Evolutionary conservation across 2,329 filamentous ascomycete species (phyloP).

Genomic region (Sporothrix protearum): DNA sequence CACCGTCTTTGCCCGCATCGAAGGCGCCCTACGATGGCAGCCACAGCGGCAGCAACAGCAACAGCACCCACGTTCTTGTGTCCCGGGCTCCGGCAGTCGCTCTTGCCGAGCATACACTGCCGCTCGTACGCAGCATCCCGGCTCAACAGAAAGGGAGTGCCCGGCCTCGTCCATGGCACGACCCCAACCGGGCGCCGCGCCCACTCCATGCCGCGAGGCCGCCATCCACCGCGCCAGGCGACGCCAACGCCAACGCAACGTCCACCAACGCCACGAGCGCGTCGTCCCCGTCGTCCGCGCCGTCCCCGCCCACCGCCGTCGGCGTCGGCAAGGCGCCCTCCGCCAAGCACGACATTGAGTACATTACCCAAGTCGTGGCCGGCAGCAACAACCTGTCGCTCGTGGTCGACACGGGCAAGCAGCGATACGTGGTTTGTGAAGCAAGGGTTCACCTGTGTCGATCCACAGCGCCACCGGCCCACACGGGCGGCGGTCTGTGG

Average conservation of each 20-base stretch:
- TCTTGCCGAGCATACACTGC: slow-evolving; percentile 20
- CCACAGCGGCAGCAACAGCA: slow-evolving; percentile 5
- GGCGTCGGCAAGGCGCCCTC: slow-evolving; percentile 16
- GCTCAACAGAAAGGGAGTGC: not conserved
- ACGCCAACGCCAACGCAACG: not conserved
- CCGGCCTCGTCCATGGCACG: not conserved
- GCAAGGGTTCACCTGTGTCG: slow-evolving; percentile 32
- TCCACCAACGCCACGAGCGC: not conserved
- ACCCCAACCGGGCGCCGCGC: not conserved
- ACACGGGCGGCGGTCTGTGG: slow-evolving; percentile 29
- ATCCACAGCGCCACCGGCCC: slow-evolving; percentile 27
- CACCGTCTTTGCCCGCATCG: not conserved
- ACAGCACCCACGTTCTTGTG: not conserved
- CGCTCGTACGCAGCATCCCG: slow-evolving; percentile 11
- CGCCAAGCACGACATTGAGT: slow-evolving; percentile 32
- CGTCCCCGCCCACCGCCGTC: not conserved
- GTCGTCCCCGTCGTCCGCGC: not conserved
- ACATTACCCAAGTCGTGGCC: slow-evolving; percentile 33
- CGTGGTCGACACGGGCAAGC: slow-evolving; percentile 36
- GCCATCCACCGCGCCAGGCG: not conserved
- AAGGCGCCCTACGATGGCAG: not conserved
- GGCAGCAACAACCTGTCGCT: slow-evolving; percentile 32
- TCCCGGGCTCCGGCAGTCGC: slow-evolving; percentile 23
- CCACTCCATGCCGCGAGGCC: not conserved
- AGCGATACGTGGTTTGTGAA: slow-evolving; percentile 35